A percentile compares a stretch with the other conserved stretches of the same genome.
phyloP scores from a whole-genome alignment of 2,329 filamentous ascomycete species.

The Pseudopithomyces maydicus region DNA sequence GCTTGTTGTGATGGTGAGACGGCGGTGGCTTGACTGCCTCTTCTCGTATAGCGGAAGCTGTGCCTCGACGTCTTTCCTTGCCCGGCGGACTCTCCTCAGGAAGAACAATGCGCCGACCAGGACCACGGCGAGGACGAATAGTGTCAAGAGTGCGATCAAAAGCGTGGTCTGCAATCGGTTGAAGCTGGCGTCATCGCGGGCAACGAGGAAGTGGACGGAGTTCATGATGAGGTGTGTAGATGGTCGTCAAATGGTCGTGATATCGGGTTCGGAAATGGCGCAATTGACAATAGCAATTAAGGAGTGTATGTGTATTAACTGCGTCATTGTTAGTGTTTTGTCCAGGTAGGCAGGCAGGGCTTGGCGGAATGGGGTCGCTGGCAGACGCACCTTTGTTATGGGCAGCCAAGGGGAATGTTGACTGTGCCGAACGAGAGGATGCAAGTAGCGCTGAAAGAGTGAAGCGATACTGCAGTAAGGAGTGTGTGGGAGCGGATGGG shows the following conservation, averaged over 20 bases:
- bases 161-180: constrained; percentile 72
- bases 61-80: constrained; percentile 52
- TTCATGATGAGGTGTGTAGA: constrained; percentile 44
- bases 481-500: constrained; percentile 25
- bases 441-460: constrained; percentile 67
- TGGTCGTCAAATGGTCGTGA: constrained; percentile 15
- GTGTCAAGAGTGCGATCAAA: constrained; percentile 76
- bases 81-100: constrained; percentile 69
- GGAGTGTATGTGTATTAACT: constrained; percentile 36
- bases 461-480: constrained; percentile 59
- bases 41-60: constrained; percentile 72
- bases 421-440: constrained; percentile 44
- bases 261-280: neutral
- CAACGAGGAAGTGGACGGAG: constrained; percentile 55
- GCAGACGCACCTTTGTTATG: constrained; percentile 33
- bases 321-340: constrained; percentile 24
- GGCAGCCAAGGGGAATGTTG: constrained; percentile 24
- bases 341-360: constrained; percentile 14
- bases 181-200: constrained; percentile 56
- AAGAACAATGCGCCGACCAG: constrained; percentile 72
- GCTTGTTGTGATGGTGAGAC: constrained; percentile 59
- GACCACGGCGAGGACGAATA: constrained; percentile 74
- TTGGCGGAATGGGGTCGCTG: constrained; percentile 27
- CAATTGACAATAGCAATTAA: constrained; percentile 20
- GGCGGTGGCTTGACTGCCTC: constrained; percentile 58